Conservation (phyloP, 164 flowering plant species). For the Litsea cubeba region DNA sequence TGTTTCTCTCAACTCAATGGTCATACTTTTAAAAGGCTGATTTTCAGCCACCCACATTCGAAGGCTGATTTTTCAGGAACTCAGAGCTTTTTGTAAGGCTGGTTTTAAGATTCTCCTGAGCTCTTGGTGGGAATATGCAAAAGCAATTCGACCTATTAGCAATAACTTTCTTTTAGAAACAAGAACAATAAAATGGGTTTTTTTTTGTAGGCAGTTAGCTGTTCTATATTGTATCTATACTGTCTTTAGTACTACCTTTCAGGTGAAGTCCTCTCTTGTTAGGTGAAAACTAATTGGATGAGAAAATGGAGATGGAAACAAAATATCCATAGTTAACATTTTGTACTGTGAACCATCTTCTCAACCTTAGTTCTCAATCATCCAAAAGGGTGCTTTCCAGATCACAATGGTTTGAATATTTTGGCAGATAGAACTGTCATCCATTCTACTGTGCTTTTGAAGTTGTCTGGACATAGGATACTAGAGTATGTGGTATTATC, state of each 20-base stretch:
- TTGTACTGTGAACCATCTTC: too few relatives aligned
- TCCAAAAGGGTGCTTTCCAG: neutral
- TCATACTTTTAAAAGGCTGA: slow-evolving; percentile 27
- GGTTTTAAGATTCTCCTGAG: slow-evolving; percentile 1
- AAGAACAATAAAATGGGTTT: neutral
- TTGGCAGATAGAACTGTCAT: neutral
- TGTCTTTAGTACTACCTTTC: neutral
- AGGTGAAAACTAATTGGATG: too few relatives aligned
- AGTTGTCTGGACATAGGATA: too few relatives aligned
- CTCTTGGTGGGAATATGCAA: neutral
- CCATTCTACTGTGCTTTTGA: too few relatives aligned
- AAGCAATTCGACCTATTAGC: neutral
- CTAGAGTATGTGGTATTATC: too few relatives aligned
- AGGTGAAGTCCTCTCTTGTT: too few relatives aligned
- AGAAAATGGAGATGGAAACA: too few relatives aligned
- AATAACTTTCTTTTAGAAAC: neutral
- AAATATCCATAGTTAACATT: too few relatives aligned
- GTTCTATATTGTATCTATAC: neutral
- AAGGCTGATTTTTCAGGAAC: slow-evolving; percentile 18
- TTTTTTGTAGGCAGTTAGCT: neutral
- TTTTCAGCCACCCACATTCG: slow-evolving; percentile 11
- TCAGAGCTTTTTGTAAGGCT: slow-evolving; percentile 16
- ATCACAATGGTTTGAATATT: neutral
- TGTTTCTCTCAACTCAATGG: slow-evolving; percentile 11
- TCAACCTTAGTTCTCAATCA: too few relatives aligned